Base-by-base conservation (phyloP, 208 protist species). In the Herpetomonas samuelpessoai region DNA sequence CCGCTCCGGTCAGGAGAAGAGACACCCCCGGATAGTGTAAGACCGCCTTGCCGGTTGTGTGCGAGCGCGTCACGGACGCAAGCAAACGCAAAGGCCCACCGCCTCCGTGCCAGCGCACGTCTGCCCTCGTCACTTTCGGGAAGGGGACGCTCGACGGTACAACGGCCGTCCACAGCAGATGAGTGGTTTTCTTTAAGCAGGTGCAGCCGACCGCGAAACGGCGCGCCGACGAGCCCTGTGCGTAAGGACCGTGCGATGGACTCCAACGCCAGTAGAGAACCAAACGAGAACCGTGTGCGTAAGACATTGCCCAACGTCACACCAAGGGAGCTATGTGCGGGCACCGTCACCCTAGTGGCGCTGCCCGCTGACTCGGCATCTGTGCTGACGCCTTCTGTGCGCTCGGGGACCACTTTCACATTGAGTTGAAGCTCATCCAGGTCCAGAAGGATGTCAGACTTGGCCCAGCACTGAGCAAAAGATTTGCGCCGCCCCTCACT, bases 141-240 rank as follows among this genome's bases (percentile, higher is more conserved):
- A n/a, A n/a, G n/a, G n/a, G n/a, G n/a, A n/a, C n/a, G n/a, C n/a
- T n/a, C n/a, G n/a, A n/a, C n/a, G n/a, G n/a, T n/a, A n/a, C n/a
- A n/a, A n/a, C n/a, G n/a, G n/a, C n/a, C n/a, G n/a, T n/a, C n/a
- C n/a, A n/a, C n/a, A n/a, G n/a, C n/a, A n/a, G n/a, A n/a, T n/a
- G n/a, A n/a, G n/a, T n/a, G n/a, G n/a, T n/a, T 18, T 14, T 41
- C 12, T 9, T 47, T 16, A 44, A 93, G 61, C 16, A 88, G 35
- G 47, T 83, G 79, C 14, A 93, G 68, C n/a, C 69, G 71, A 24
- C 73, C 71, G 28, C 88, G 77, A 35, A 88, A 88, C 16, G 67
- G 62, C 2, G 81, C 73, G 41, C 84, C 76, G 2, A 63, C 19
- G 24, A 91, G 66, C 10, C 82, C 82, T 50, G 82, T 31, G 31